These are phyloP conservation scores for Ophiocordyceps sinensis DNA, from an alignment of 2,329 filamentous ascomycete species.

Conservation along the genomic window DNA sequence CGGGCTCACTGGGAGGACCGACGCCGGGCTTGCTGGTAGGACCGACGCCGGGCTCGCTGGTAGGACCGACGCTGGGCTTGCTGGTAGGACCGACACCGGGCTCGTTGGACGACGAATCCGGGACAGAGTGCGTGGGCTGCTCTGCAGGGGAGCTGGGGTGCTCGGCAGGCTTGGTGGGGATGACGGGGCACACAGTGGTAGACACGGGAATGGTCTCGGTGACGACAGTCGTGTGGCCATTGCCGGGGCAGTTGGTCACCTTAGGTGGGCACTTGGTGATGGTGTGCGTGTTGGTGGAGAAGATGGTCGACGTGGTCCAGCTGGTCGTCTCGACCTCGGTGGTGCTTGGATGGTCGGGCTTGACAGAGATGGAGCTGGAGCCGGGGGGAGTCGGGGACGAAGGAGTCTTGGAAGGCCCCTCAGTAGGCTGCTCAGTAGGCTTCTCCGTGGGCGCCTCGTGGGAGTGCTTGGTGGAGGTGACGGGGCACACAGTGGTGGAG, in stretches of 20 bases:
- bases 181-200: slow-evolving; percentile 23
- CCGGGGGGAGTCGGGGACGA: background rate
- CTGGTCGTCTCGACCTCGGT: slow-evolving; percentile 3
- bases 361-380: slow-evolving; percentile 11
- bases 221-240: background rate
- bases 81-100: background rate
- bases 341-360: background rate
- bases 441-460: background rate
- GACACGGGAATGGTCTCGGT: slow-evolving; percentile 18
- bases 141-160: background rate
- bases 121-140: background rate
- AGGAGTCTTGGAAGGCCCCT: background rate
- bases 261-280: slow-evolving; percentile 12
- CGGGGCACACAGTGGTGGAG: slow-evolving; percentile 25
- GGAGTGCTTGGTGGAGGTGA: background rate
- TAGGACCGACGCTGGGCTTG: background rate
- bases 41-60: background rate
- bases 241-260: slow-evolving; percentile 11
- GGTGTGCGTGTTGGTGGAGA: slow-evolving; percentile 10
- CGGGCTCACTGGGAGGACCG: no score
- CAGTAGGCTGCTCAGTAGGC: background rate
- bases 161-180: background rate
- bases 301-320: slow-evolving; percentile 18
- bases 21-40: background rate
- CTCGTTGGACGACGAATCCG: background rate